Conservation (phyloP, 495 filamentous ascomycete species). For the Podospora didyma region DNA sequence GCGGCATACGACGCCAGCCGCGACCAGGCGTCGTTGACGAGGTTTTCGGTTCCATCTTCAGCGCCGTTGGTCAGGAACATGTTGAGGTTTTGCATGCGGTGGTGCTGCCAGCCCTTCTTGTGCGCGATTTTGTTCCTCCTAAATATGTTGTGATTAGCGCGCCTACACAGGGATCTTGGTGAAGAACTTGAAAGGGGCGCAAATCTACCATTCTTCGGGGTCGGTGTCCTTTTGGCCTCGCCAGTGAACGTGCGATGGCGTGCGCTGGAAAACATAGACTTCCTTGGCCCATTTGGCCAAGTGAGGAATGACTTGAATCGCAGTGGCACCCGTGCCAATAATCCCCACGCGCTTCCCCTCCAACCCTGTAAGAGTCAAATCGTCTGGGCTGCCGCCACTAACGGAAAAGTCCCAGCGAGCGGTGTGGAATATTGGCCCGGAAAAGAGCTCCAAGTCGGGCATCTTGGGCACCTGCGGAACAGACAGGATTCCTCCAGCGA, state of each 20-base stretch:
- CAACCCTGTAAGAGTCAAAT: slow-evolving; percentile 40
- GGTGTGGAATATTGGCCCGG: slow-evolving; percentile 50
- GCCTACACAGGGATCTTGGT: not conserved
- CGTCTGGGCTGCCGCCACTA: slow-evolving; percentile 50
- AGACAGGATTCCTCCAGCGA: slow-evolving; percentile 37
- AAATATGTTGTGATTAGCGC: not conserved
- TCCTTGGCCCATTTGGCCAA: slow-evolving; percentile 48
- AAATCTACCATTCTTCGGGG: slow-evolving; percentile 34
- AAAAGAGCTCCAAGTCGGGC: slow-evolving; percentile 39
- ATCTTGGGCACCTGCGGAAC: slow-evolving; percentile 45
- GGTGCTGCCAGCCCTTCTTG: slow-evolving; percentile 42
- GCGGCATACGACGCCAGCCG: slow-evolving; percentile 24
- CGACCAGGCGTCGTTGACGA: slow-evolving; percentile 43
- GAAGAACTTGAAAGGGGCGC: not conserved
- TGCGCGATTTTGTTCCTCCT: slow-evolving; percentile 32
- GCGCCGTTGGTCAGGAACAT: slow-evolving; percentile 21
- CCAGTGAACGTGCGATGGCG: slow-evolving; percentile 45
- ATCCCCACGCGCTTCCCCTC: slow-evolving; percentile 49
- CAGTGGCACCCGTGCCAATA: slow-evolving; percentile 54
- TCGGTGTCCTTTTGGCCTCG: slow-evolving; percentile 49
- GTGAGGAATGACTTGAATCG: slow-evolving; percentile 48
- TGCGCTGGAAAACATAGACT: slow-evolving; percentile 54
- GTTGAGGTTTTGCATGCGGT: slow-evolving; percentile 36
- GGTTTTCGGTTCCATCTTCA: slow-evolving; percentile 23
- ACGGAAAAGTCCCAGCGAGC: slow-evolving; percentile 49